A percentile compares a stretch with the other conserved stretches of the same genome.
phyloP scores from a whole-genome alignment of 306 rosid genomes.

The Cicer yamashitae region DNA sequence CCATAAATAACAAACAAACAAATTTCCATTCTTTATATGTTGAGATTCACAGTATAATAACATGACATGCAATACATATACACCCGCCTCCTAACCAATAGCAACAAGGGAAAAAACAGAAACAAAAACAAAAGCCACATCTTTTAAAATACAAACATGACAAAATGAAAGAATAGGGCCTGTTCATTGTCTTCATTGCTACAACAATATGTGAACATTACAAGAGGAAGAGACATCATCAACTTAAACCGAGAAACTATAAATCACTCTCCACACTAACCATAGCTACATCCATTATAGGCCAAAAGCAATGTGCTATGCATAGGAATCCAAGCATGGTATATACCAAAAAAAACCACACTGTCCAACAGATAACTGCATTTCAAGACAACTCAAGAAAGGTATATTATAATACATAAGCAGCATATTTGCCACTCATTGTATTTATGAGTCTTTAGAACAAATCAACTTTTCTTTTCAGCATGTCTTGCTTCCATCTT shows the following conservation, averaged over 20 bases:
- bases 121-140: slow-evolving; percentile 35
- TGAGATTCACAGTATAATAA: slow-evolving; percentile 51
- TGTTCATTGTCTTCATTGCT: slow-evolving; percentile 59
- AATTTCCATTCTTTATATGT: slow-evolving; percentile 63
- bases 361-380: slow-evolving; percentile 52
- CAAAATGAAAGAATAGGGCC: slow-evolving; percentile 71
- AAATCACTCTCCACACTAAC: slow-evolving; percentile 76
- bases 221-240: slow-evolving; percentile 61
- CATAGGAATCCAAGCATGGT: slow-evolving; percentile 58
- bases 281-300: slow-evolving; percentile 61
- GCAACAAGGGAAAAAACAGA: slow-evolving; percentile 34
- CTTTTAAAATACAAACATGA: slow-evolving; percentile 58
- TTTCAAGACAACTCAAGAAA: slow-evolving; percentile 57
- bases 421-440: slow-evolving; percentile 42
- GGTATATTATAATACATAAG: slow-evolving; percentile 49
- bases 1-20: slow-evolving; percentile 59
- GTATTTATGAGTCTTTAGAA: slow-evolving; percentile 57
- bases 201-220: slow-evolving; percentile 59
- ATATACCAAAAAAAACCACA: slow-evolving; percentile 62
- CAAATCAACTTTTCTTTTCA: slow-evolving; percentile 83
- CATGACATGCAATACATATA: slow-evolving; percentile 64
- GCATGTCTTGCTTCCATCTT: slow-evolving; percentile 99
- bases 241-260: slow-evolving; percentile 47
- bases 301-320: slow-evolving; percentile 56
- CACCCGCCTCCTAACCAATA: slow-evolving; percentile 62